Percentiles rank a stretch among this genome's conserved stretches.
These are phyloP conservation scores for Claviceps pusilla DNA, from an alignment of 2,329 filamentous ascomycete genomes.

Conservation along the genomic window DNA sequence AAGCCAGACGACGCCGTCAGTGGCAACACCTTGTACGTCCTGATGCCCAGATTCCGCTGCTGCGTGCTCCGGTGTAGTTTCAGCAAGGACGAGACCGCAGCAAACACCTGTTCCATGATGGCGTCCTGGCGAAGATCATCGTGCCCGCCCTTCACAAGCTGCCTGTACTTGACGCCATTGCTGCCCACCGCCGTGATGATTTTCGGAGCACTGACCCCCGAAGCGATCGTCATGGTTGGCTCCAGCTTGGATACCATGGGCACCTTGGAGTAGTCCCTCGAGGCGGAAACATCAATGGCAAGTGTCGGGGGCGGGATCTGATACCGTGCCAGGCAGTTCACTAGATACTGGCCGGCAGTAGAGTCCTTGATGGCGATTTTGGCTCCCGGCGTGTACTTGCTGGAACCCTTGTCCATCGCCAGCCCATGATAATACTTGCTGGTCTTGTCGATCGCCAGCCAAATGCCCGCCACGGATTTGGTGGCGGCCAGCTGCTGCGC, in stretches of 20 bases:
- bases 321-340: conserved; percentile 46
- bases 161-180: conserved; percentile 68
- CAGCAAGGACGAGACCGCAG: conserved; percentile 80
- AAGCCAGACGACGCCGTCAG: conserved; percentile 73
- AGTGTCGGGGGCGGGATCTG: conserved; percentile 80
- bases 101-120: conserved; percentile 98
- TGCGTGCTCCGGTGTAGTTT: conserved; percentile 75
- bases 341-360: conserved; percentile 44
- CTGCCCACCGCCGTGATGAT: conserved; percentile 70
- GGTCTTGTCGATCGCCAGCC: conserved; percentile 58
- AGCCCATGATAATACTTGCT: conserved; percentile 52
- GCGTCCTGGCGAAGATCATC: conserved; percentile 94
- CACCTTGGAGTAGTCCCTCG: conserved; percentile 60
- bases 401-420: conserved; percentile 48
- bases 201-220: conserved; percentile 84
- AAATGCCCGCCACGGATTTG: conserved; percentile 38
- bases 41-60: conserved; percentile 74
- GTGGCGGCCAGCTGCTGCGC: conserved; percentile 44
- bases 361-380: conserved; percentile 53
- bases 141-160: conserved; percentile 88
- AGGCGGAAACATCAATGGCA: conserved; percentile 58
- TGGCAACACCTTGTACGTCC: conserved; percentile 94
- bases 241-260: conserved; percentile 62
- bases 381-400: conserved; percentile 51
- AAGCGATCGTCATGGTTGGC: conserved; percentile 67